Conservation (phyloP, 2,329 filamentous ascomycete species). For the Curvularia hawaiiensis region DNA sequence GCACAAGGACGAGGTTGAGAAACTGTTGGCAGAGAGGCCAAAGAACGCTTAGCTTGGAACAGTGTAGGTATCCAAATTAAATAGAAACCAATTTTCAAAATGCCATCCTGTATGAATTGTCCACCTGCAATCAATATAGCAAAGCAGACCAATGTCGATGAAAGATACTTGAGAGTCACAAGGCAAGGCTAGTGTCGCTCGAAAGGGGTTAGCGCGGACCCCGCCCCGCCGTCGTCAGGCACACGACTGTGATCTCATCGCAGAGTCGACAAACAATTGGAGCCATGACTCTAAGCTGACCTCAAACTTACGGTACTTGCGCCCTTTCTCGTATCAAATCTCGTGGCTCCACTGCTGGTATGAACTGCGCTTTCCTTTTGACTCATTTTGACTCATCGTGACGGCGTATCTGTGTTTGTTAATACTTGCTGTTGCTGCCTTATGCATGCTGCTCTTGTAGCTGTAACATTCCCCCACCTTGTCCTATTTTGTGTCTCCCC, state of each 20-base stretch:
- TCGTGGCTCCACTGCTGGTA: conserved; percentile 1
- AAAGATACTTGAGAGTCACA: not conserved
- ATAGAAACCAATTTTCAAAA: not conserved
- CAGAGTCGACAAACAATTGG: conserved; percentile 4
- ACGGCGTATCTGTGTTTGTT: conserved; percentile 5
- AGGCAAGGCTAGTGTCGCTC: not conserved
- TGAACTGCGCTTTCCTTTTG: conserved; percentile 25
- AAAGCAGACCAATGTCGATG: not conserved
- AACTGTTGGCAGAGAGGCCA: conserved; percentile 47
- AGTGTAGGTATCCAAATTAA: not conserved
- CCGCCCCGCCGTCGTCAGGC: conserved; percentile 13
- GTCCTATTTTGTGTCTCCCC: conserved; percentile 11
- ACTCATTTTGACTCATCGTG: conserved; percentile 23
- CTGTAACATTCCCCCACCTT: conserved; percentile 18
- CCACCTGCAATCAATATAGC: not conserved
- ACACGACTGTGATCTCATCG: conserved; percentile 21
- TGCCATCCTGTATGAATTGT: too few species aligned
- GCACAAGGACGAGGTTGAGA: conserved; percentile 55
- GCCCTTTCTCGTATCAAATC: conserved; percentile 13
- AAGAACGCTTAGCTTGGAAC: conserved; percentile 26
- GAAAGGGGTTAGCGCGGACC: conserved; percentile 6
- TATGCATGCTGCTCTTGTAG: conserved; percentile 24
- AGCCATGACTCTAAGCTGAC: conserved; percentile 14
- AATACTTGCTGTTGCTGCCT: conserved; percentile 21
- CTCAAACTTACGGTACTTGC: conserved; percentile 10